phyloP scores from a whole-genome alignment of 179 eudicot genomes.

The Amaranthus tricolor region DNA sequence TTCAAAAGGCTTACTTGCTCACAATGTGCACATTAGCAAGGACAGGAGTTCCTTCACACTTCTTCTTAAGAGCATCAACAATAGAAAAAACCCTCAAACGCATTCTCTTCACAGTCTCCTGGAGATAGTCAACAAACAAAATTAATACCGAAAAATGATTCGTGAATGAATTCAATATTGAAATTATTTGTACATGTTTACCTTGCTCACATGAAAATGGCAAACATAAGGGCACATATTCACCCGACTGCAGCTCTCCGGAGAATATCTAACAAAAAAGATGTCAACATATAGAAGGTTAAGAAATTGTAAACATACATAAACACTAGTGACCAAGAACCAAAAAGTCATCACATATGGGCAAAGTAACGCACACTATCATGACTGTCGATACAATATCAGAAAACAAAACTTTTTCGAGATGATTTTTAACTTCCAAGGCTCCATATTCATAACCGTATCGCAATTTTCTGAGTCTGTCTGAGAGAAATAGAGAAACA shows the following conservation, averaged over 20 bases:
- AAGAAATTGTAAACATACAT: slow-evolving; percentile 8
- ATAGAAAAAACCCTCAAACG: slow-evolving; percentile 51
- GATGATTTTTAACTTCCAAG: slow-evolving; percentile 72
- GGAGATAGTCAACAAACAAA: slow-evolving; percentile 22
- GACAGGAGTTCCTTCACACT: slow-evolving; percentile 30
- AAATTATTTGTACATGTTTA: slow-evolving; percentile 23
- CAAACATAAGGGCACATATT: slow-evolving; percentile 77
- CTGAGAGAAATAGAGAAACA: slow-evolving; percentile 64
- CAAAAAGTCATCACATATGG: background rate
- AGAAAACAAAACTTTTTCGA: slow-evolving; percentile 65
- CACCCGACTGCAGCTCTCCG: slow-evolving; percentile 29
- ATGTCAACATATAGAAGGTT: slow-evolving; percentile 1
- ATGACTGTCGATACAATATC: slow-evolving; percentile 62
- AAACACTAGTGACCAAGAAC: background rate
- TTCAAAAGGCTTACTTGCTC: slow-evolving; percentile 48
- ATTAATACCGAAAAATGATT: slow-evolving; percentile 5
- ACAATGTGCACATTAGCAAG: slow-evolving; percentile 55
- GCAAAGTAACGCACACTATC: slow-evolving; percentile 51
- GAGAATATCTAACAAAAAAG: slow-evolving; percentile 47
- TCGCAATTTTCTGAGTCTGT: slow-evolving; percentile 51
- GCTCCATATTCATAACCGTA: slow-evolving; percentile 88
- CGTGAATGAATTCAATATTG: background rate
- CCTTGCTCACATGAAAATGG: slow-evolving; percentile 85
- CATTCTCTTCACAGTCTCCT: slow-evolving; percentile 61
- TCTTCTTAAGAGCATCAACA: slow-evolving; percentile 56